Conservation (phyloP, 1,284 basidiomycete genomes). For the Cryptococcus sp. region DNA sequence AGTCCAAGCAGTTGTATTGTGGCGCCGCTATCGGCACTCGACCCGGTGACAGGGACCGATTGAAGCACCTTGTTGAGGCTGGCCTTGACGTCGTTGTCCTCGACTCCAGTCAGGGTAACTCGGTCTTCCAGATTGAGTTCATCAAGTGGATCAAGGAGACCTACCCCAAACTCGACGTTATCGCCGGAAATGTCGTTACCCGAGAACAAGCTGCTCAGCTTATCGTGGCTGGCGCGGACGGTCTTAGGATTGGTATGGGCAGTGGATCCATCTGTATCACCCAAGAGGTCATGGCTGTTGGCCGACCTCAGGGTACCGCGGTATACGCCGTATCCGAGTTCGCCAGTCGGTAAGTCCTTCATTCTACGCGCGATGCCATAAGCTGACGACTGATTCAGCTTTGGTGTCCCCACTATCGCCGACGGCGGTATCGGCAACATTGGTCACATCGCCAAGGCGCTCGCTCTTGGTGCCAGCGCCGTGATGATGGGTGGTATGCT, state of each 20-base stretch:
- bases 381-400: conserved; percentile 47
- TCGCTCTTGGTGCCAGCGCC: conserved; percentile 88
- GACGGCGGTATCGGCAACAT: conserved; percentile 96
- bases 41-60: conserved; percentile 81
- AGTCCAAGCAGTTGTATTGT: conserved; percentile 94
- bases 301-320: conserved; percentile 94
- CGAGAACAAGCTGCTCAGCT: conserved; percentile 94
- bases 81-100: conserved; percentile 94
- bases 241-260: conserved; percentile 93
- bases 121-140: conserved; percentile 91
- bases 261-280: conserved; percentile 99
- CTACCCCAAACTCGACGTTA: conserved; percentile 82
- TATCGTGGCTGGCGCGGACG: conserved; percentile 93
- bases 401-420: conserved; percentile 97
- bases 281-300: conserved; percentile 99
- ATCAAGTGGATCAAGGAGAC: conserved; percentile 89
- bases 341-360: conserved; percentile 56
- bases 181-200: conserved; percentile 97
- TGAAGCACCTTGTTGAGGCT: conserved; percentile 83
- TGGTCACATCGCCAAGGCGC: conserved; percentile 96
- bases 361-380: not conserved
- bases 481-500: conserved; percentile 99
- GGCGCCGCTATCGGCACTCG: conserved; percentile 97
- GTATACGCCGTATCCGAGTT: conserved; percentile 96
- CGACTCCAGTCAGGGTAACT: conserved; percentile 97